These are phyloP conservation scores for Phytophthora litchii DNA, from an alignment of 352 stramenopile genomes.

Conservation along the genomic window DNA sequence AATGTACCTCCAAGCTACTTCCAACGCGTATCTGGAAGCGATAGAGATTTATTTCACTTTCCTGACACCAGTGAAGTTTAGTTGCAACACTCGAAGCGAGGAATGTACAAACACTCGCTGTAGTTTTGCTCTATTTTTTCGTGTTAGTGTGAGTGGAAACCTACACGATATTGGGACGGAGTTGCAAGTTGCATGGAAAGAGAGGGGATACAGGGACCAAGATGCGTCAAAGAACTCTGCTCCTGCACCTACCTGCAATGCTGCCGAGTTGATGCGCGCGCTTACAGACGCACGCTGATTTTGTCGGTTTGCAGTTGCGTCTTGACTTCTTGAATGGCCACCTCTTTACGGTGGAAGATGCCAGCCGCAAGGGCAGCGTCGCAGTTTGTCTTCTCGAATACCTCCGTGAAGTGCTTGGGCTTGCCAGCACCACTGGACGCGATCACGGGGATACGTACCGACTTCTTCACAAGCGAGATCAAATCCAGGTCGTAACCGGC, in stretches of 20 bases:
- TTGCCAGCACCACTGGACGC: conserved; percentile 96
- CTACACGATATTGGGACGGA: conserved; percentile 21
- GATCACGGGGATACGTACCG: conserved; percentile 97
- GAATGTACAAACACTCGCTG: conserved; percentile 8
- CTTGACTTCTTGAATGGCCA: conserved; percentile 96
- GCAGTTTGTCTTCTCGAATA: conserved; percentile 92
- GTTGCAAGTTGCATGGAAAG: conserved; percentile 5
- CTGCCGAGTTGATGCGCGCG: conserved; percentile 14
- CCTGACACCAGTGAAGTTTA: conserved; percentile 3
- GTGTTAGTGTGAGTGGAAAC: conserved; percentile 14
- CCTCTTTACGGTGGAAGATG: conserved; percentile 98
- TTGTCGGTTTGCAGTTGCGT: conserved; percentile 75
- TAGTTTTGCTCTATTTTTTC: conserved; percentile 33
- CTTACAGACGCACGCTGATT: conserved; percentile 73
- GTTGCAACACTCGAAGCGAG: neutral
- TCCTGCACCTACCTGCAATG: conserved; percentile 3
- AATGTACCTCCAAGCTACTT: conserved; percentile 13
- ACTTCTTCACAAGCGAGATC: conserved; percentile 72
- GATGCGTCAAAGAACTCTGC: conserved; percentile 3
- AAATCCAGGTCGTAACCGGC: conserved; percentile 86
- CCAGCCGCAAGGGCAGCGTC: conserved; percentile 97
- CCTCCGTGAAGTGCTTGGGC: conserved; percentile 94
- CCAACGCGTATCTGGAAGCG: conserved; percentile 3
- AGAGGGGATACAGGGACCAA: conserved; percentile 1
- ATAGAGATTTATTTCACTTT: conserved; percentile 39